A percentile compares a stretch with the other conserved stretches of the same genome.
Conservation (phyloP, 768 basidiomycete genomes). For the Suillus clintonianus region DNA sequence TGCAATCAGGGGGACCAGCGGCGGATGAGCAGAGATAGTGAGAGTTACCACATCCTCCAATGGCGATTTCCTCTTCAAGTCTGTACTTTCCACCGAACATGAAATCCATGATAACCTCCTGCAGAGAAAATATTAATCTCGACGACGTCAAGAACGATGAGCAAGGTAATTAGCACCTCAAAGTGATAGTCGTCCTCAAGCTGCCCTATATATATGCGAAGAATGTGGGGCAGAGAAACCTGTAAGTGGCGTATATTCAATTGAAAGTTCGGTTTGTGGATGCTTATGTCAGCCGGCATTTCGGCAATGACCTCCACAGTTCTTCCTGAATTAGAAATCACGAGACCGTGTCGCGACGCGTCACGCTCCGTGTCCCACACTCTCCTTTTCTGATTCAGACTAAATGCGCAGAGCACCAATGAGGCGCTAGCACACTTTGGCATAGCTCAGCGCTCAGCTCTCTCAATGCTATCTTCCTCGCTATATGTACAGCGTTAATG, state of each 20-base stretch:
- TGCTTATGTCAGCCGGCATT: constrained; percentile 26
- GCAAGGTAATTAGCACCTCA: not conserved
- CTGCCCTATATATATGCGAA: not conserved
- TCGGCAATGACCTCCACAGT: not conserved
- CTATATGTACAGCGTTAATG: no score
- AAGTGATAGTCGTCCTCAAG: not conserved
- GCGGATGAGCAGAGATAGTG: not conserved
- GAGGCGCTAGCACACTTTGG: not conserved
- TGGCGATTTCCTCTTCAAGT: constrained; percentile 78
- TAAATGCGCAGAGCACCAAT: not conserved
- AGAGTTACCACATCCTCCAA: constrained; percentile 69
- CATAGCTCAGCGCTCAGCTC: not conserved
- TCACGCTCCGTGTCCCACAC: not conserved
- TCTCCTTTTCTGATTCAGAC: not conserved
- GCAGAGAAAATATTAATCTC: not conserved
- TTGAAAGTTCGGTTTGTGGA: constrained; percentile 14
- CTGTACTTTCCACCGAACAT: constrained; percentile 78
- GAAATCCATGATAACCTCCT: constrained; percentile 27
- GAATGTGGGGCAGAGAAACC: constrained; percentile 8
- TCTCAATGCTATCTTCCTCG: not conserved
- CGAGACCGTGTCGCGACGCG: constrained; percentile 32
- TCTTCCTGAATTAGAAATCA: constrained; percentile 12
- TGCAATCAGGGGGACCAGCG: constrained; percentile 9
- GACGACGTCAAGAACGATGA: not conserved
- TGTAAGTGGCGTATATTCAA: constrained; percentile 3